Evolutionary conservation across 2,329 filamentous ascomycete genomes (phyloP).

Genomic region (Emmonsiellopsis sp.): DNA sequence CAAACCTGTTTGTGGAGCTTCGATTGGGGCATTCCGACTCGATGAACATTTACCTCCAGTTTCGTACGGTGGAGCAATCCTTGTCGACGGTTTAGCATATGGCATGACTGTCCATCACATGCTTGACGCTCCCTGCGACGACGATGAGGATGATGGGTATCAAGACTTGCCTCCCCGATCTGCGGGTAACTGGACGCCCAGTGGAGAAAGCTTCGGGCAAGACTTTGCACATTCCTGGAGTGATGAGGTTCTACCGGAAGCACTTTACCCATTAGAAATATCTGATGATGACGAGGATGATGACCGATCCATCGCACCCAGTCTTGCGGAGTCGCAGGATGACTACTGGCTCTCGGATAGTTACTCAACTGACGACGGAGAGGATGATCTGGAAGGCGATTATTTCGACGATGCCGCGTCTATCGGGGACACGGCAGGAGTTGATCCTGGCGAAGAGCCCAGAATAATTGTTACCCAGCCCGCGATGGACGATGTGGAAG

Average conservation of each 20-base stretch:
- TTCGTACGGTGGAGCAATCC: slow-evolving; percentile 77
- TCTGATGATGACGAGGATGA: slow-evolving; percentile 46
- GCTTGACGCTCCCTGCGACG: slow-evolving; percentile 59
- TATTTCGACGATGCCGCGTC: slow-evolving; percentile 47
- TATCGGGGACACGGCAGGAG: slow-evolving; percentile 67
- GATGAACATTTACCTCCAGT: slow-evolving; percentile 81
- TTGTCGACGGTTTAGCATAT: slow-evolving; percentile 74
- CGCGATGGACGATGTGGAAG: slow-evolving; percentile 75
- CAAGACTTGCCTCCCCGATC: slow-evolving; percentile 34
- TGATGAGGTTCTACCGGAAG: slow-evolving; percentile 29
- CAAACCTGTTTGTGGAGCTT: slow-evolving; percentile 73
- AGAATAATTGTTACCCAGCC: slow-evolving; percentile 82
- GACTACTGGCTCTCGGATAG: slow-evolving; percentile 38
- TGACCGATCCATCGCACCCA: slow-evolving; percentile 26
- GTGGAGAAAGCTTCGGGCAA: slow-evolving; percentile 12
- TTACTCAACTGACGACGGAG: slow-evolving; percentile 44
- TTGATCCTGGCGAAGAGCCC: slow-evolving; percentile 64
- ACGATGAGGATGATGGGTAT: slow-evolving; percentile 36
- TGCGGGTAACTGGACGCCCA: slow-evolving; percentile 25
- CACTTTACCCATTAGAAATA: slow-evolving; percentile 39
- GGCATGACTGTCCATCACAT: slow-evolving; percentile 98
- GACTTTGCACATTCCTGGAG: slow-evolving; percentile 28
- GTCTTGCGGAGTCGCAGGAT: slow-evolving; percentile 28
- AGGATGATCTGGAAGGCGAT: slow-evolving; percentile 37
- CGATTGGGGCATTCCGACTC: slow-evolving; percentile 82